Percentiles rank a stretch among this genome's conserved stretches.
Conservation (phyloP, 805 yeast species). For the Komagataella populi region DNA sequence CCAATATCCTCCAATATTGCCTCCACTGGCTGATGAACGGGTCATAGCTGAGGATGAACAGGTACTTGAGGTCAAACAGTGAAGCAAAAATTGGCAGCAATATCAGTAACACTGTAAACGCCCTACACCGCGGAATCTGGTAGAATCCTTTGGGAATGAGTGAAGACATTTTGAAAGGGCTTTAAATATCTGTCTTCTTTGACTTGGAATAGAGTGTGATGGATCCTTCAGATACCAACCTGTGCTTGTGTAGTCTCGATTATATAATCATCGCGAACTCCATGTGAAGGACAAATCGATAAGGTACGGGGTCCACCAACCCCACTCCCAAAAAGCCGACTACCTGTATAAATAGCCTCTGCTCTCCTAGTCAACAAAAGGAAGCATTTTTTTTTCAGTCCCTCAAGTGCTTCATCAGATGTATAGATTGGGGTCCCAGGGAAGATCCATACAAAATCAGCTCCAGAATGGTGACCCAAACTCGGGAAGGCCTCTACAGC, state of each 20-base stretch:
- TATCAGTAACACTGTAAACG: slow-evolving; percentile 21
- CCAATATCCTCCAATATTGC: slow-evolving; percentile 43
- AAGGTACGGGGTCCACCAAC: not conserved
- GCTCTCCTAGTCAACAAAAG: not conserved
- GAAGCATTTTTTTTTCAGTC: not conserved
- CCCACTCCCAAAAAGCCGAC: not conserved
- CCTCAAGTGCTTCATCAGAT: not conserved
- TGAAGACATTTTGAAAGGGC: slow-evolving; percentile 10
- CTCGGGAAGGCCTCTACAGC: not conserved
- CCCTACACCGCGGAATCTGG: slow-evolving; percentile 24
- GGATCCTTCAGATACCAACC: not conserved
- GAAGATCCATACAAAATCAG: slow-evolving; percentile 9
- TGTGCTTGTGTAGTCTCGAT: not conserved
- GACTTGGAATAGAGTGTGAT: not conserved
- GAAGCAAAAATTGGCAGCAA: slow-evolving; percentile 26
- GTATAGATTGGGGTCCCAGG: slow-evolving; percentile 12
- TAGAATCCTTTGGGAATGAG: slow-evolving; percentile 17
- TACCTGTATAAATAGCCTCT: not conserved
- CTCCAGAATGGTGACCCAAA: not conserved
- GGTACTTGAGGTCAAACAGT: slow-evolving; percentile 27
- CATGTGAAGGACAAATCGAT: not conserved
- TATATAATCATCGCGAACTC: not conserved
- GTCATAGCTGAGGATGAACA: slow-evolving; percentile 26
- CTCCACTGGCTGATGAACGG: slow-evolving; percentile 41
- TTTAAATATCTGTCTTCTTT: no score